Conservation (phyloP, 176 grass and related monocot species). For the Musa troglodytarum region DNA sequence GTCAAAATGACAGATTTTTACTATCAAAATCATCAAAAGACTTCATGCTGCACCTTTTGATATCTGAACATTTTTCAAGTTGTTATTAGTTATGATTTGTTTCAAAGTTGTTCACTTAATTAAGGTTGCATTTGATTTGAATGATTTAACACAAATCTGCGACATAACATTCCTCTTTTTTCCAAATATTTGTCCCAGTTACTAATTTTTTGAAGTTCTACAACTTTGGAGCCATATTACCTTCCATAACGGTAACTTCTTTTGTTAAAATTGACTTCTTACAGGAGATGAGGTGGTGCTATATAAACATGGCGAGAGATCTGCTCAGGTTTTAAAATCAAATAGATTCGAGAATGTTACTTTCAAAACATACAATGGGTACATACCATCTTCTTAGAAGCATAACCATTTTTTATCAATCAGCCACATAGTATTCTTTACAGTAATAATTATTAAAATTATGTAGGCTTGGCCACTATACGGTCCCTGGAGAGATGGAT, state of each 20-base stretch:
- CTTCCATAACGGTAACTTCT: background rate
- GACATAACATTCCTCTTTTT: background rate
- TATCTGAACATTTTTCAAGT: background rate
- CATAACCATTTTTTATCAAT: background rate
- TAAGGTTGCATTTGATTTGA: background rate
- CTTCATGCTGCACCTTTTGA: background rate
- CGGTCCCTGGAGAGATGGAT: conserved; percentile 89
- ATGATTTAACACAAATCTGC: background rate
- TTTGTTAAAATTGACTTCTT: background rate
- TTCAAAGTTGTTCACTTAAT: background rate
- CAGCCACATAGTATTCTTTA: background rate
- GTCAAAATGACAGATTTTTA: no score
- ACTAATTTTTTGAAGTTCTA: background rate
- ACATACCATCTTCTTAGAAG: conserved; percentile 1
- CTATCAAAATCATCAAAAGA: background rate
- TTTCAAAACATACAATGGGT: conserved; percentile 89
- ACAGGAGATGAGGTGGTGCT: conserved; percentile 92
- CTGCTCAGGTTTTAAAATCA: conserved; percentile 56
- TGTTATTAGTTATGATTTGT: background rate
- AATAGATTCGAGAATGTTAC: conserved; percentile 60
- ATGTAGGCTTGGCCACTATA: conserved; percentile 90
- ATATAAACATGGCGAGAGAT: conserved; percentile 94
- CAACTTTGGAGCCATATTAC: background rate
- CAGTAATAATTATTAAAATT: conserved; percentile 3
- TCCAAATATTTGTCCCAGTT: background rate